Conservation (phyloP, 768 basidiomycete genomes). For the Mycena floridula region DNA sequence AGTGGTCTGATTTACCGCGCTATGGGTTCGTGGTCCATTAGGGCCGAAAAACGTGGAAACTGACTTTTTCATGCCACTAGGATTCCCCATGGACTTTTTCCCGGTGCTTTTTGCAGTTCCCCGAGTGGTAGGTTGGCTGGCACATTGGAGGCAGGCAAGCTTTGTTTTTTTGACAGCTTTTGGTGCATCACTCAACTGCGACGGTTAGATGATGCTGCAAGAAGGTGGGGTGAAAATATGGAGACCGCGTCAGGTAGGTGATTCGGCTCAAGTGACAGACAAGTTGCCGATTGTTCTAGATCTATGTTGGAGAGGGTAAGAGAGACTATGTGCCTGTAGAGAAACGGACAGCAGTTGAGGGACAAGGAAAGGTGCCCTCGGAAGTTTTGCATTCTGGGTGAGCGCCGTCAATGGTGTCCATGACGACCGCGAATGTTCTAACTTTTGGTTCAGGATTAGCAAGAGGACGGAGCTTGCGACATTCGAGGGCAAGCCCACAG, state of each 20-base stretch:
- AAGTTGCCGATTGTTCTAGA: conserved; percentile 29
- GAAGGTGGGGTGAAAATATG: conserved; percentile 90
- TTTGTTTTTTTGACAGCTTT: background rate
- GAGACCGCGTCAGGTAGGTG: conserved; percentile 72
- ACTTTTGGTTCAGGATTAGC: conserved; percentile 39
- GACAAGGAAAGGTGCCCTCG: conserved; percentile 53
- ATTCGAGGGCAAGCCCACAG: conserved; percentile 44
- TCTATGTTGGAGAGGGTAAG: conserved; percentile 72
- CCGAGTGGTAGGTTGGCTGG: conserved; percentile 88
- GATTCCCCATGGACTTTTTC: conserved; percentile 93
- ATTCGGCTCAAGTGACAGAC: conserved; percentile 7
- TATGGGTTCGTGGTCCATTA: conserved; percentile 55
- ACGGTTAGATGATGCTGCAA: conserved; percentile 80
- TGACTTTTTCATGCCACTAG: conserved; percentile 27
- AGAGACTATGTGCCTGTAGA: conserved; percentile 70
- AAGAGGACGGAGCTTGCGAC: conserved; percentile 62
- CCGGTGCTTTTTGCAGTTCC: conserved; percentile 91
- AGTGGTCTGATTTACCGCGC: conserved; percentile 89
- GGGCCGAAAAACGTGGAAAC: background rate
- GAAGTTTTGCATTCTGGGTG: conserved; percentile 71
- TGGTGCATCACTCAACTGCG: background rate
- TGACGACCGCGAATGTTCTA: conserved; percentile 20
- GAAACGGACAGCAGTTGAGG: conserved; percentile 50
- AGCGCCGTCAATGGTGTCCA: conserved; percentile 33
- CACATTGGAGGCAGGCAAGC: conserved; percentile 82